Evolutionary conservation across 805 yeast genomes (phyloP), one percentile per base, ranked within the genome.

Genomic region (Candida gorgasii): DNA sequence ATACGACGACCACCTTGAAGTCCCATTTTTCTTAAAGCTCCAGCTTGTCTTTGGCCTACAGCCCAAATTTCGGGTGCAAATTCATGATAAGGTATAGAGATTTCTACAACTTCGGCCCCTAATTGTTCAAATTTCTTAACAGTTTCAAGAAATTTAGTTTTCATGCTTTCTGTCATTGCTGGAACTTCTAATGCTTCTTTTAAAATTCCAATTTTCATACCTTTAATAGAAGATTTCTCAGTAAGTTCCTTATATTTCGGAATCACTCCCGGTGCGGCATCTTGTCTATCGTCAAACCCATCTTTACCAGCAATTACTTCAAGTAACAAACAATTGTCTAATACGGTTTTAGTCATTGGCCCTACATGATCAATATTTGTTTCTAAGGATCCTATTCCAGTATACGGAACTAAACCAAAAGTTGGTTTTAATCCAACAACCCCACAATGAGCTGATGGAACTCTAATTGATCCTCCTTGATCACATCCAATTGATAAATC

Each of bases 401-500:
- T 44, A 33, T 49, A 49, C 2, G 53, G 53, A 24, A 49, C 49
- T 8, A 49, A 35, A 11, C 51, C 51, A 37, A 47, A 47, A 4
- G 77, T 60, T 1, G 80, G 78, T 48, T 67, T 67, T 36, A 77
- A 49, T 1, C 73, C 73, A 50, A 61, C 76, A 18, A 69, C 40
- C 28, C 73, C 72, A 36, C 66, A 64, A 46, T 59, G 63, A 22
- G 72, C 61, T 6, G 78, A 67, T 1, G 82, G 82, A 23, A 68
- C 63, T 42, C 81, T 63, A 32, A 77, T 64, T 9, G 73, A 63
- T 7, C 82, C 81, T 27, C 80, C 82, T 42, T 76, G 73, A 47
- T 77, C 82, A 11, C 78, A 69, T 8, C 84, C 84, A 36, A 80
- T 56, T 11, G 84, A 83, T 17, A 76, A 39, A 12, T 72, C 67